A percentile compares a stretch with the other conserved stretches of the same genome.
Conservation (phyloP, 352 stramenopile species). For the Pythium myriotylum region DNA sequence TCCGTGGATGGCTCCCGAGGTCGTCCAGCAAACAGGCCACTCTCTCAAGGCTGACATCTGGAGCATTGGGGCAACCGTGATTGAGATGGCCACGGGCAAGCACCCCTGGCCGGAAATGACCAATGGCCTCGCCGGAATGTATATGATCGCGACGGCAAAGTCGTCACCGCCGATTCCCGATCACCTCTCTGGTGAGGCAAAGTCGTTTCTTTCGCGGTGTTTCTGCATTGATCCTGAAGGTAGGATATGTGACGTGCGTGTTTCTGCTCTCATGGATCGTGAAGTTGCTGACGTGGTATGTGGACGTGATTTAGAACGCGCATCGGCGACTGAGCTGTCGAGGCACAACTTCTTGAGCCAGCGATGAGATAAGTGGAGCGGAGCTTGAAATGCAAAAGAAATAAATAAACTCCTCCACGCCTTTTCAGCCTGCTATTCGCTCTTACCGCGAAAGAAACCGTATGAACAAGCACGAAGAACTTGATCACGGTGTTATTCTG, state of each 20-base stretch:
- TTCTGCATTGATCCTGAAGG: conserved; percentile 77
- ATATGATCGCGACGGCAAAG: conserved; percentile 55
- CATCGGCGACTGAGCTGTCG: conserved; percentile 62
- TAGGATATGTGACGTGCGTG: conserved; percentile 21
- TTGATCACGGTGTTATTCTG: no score
- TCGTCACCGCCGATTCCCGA: conserved; percentile 53
- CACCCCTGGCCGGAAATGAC: conserved; percentile 68
- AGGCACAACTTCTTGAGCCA: conserved; percentile 55
- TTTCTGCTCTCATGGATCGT: not conserved
- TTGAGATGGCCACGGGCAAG: conserved; percentile 81
- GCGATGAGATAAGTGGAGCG: conserved; percentile 5
- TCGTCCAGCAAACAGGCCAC: conserved; percentile 76
- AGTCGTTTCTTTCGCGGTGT: conserved; percentile 60
- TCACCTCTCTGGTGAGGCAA: conserved; percentile 49
- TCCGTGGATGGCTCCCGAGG: conserved; percentile 83
- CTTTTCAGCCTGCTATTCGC: no score
- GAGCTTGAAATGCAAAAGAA: no score
- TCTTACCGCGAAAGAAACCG: no score
- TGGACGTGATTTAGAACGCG: conserved; percentile 43
- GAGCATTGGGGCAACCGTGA: conserved; percentile 78
- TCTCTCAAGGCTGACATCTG: conserved; percentile 81
- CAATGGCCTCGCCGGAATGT: conserved; percentile 70
- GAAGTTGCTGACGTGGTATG: not conserved
- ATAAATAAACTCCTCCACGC: no score
- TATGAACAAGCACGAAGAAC: no score